A percentile compares a stretch with the other conserved stretches of the same genome.
Evolutionary conservation across 257 asterid genomes (phyloP).

Genomic region (Thymus mandschuricus): DNA sequence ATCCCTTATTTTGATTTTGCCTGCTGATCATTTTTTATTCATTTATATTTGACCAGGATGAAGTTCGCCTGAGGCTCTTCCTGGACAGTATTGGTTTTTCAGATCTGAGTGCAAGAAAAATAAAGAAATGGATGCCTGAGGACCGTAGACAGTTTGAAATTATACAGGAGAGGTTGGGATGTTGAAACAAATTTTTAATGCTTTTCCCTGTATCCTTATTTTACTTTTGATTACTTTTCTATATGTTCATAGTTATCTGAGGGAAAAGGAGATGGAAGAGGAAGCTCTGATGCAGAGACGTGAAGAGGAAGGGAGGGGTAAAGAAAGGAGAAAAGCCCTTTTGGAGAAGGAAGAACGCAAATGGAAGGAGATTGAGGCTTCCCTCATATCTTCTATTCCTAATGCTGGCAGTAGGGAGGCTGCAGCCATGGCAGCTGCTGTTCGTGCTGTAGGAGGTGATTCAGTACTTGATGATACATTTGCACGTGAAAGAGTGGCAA

Average conservation of each 20-base stretch:
- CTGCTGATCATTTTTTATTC: constrained; percentile 14
- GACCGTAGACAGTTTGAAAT: constrained; percentile 94
- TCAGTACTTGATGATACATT: constrained; percentile 93
- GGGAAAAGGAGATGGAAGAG: constrained; percentile 99
- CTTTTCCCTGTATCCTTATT: constrained; percentile 26
- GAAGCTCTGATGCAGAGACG: constrained; percentile 98
- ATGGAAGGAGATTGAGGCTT: constrained; percentile 99
- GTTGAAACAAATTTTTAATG: constrained; percentile 11
- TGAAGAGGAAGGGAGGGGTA: constrained; percentile 98
- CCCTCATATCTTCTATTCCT: constrained; percentile 91
- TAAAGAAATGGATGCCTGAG: constrained; percentile 98
- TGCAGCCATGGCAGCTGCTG: constrained; percentile 98
- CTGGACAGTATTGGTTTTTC: constrained; percentile 98
- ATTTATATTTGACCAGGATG: constrained; percentile 65
- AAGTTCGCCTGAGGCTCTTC: constrained; percentile 93
- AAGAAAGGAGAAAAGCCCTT: constrained; percentile 96
- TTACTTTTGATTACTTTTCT: constrained; percentile 19
- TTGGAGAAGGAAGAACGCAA: constrained; percentile 98
- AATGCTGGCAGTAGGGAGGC: constrained; percentile 99
- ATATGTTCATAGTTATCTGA: constrained; percentile 67
- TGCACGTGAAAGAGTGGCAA: constrained; percentile 96
- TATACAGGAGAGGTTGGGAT: constrained; percentile 90
- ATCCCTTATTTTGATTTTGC: constrained; percentile 20
- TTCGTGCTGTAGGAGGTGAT: constrained; percentile 99
- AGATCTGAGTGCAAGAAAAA: constrained; percentile 95